Evolutionary conservation across 1,139 yeast genomes (phyloP), one percentile per base, ranked within the genome.

Genomic region (Geotrichum candidum): DNA sequence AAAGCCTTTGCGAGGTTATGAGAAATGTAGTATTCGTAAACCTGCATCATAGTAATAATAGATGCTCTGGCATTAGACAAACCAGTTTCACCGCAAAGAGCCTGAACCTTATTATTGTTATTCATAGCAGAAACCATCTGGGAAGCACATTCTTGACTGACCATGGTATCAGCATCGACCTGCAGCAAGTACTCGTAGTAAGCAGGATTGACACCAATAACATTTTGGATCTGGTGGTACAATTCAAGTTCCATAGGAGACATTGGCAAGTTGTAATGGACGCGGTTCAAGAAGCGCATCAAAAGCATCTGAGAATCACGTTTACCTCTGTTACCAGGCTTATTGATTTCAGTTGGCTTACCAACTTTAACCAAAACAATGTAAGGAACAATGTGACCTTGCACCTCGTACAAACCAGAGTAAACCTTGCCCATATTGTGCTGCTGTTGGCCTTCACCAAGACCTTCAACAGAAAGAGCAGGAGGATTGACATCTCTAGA

Each of bases 121-220:
- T 74, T 73, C 72, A 76, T 68, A 13, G 74, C 65, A 4, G 78
- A 74, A 25, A 75, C 73, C 64, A 77, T 68, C 61, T 74, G 76
- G 38, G 72, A 66, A 11, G 76, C 69, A 29, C 79, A 73, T 48
- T 76, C 78, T 1, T 70, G 73, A 4, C 70, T 70, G 9, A 77
- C 79, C 65, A 73, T 72, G 1, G 80, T 77, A 68, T 77, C 80
- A 35, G 80, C 80, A 69, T 77, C 81, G 31, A 78, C 79, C 65
- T 76, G 79, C 64, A 78, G 69, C 59, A 78, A 61, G 64, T 69
- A 77, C 64, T 76, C 79, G 65, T 78, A 78, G 62, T 70, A 71
- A n/a, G 75, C 75, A 1, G 80, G 80, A 59, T 74, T 73, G n/a
- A 77, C 78, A 41, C 80, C 80, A 61, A 77, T 76, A 46, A 76